A percentile compares a stretch with the other conserved stretches of the same genome.
Conservation (phyloP, 202 grass and related monocot genomes). For the Schoenoplectus triqueter region DNA sequence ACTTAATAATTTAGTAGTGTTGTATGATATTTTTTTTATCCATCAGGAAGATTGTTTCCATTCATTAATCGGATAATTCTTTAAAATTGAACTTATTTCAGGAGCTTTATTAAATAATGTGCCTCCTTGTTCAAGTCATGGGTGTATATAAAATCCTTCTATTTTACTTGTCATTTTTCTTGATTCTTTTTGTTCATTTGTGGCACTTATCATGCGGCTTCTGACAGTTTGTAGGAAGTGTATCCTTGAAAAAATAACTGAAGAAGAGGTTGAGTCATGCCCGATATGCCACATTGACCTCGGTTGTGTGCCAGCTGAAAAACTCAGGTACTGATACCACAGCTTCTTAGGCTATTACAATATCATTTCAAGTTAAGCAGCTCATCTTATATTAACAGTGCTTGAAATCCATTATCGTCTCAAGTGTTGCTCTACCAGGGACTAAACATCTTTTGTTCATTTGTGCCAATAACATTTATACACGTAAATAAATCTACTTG, state of each 20-base stretch:
- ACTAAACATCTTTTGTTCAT: not conserved
- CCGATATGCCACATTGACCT: conserved; percentile 79
- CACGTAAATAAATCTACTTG: not conserved
- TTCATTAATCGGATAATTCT: conserved; percentile 12
- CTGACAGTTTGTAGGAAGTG: conserved; percentile 84
- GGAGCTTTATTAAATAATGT: conserved; percentile 1
- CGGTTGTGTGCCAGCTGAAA: conserved; percentile 72
- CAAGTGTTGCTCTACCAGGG: conserved; percentile 3
- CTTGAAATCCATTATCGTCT: not conserved
- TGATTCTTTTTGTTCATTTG: conserved; percentile 19
- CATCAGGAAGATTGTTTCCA: not conserved
- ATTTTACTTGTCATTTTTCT: not conserved
- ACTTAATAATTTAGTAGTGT: not conserved
- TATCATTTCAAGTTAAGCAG: conserved; percentile 15
- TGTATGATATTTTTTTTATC: not conserved
- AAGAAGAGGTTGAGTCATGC: conserved; percentile 69
- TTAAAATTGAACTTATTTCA: conserved; percentile 23
- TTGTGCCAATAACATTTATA: not conserved
- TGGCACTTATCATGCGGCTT: not conserved
- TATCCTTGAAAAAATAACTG: conserved; percentile 81
- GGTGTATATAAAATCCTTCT: not conserved
- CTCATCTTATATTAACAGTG: conserved; percentile 1
- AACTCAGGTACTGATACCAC: conserved; percentile 66
- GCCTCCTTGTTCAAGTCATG: not conserved
- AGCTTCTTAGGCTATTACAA: conserved; percentile 15